These are phyloP conservation scores for Leccinum incarnatum DNA, from an alignment of 768 basidiomycete genomes.

Conservation along the genomic window DNA sequence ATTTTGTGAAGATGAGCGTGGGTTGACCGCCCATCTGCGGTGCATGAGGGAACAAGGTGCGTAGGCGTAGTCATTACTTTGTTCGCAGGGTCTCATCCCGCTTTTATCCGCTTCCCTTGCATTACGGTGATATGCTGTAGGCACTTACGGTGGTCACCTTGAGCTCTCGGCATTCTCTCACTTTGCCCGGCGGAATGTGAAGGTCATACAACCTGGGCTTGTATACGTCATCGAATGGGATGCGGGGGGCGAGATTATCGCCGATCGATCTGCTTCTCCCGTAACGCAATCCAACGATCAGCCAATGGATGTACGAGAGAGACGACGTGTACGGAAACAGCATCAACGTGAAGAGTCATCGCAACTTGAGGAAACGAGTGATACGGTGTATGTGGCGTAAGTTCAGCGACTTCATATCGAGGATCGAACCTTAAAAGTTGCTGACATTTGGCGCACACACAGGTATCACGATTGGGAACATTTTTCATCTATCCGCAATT, in stretches of 20 bases:
- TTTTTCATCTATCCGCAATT: conserved; percentile 89
- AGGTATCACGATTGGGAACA: conserved; percentile 96
- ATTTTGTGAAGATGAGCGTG: conserved; percentile 85
- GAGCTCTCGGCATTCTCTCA: conserved; percentile 93
- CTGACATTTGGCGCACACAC: conserved; percentile 10
- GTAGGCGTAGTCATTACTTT: conserved; percentile 18
- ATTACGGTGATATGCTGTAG: conserved; percentile 35
- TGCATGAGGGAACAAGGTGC: conserved; percentile 79
- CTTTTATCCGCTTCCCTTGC: conserved; percentile 12
- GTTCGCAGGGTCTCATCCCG: neutral
- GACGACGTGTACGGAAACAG: conserved; percentile 42
- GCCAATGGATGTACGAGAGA: conserved; percentile 40
- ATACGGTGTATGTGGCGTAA: conserved; percentile 81
- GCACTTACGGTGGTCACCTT: conserved; percentile 90
- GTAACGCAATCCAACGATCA: conserved; percentile 26
- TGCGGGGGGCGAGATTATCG: conserved; percentile 48
- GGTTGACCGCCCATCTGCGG: conserved; percentile 64
- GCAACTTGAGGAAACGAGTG: conserved; percentile 23
- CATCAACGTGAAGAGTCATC: conserved; percentile 23
- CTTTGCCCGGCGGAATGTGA: conserved; percentile 72
- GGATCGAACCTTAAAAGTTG: neutral
- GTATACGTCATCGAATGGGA: conserved; percentile 88
- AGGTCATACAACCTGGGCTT: conserved; percentile 89
- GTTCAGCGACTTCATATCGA: conserved; percentile 34
- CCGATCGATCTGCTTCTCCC: conserved; percentile 26